These are phyloP conservation scores for Haplosporangium gracile DNA, from an alignment of 192 early-diverging fungal genomes.

Conservation along the genomic window DNA sequence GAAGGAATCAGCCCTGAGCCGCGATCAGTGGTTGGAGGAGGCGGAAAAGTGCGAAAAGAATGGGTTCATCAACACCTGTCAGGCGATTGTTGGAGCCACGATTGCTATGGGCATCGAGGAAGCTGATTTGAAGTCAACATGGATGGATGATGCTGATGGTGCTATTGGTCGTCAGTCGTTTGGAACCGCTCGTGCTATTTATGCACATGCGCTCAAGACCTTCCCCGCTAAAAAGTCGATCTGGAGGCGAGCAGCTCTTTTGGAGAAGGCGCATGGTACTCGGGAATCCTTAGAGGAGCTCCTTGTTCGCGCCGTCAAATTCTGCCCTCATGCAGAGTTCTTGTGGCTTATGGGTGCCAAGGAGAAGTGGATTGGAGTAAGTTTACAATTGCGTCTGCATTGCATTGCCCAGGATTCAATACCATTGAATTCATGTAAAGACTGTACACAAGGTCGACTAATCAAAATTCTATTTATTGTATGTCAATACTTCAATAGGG, in stretches of 20 bases:
- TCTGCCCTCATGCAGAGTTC: constrained; percentile 92
- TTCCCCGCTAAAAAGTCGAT: constrained; percentile 85
- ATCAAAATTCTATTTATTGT: neutral
- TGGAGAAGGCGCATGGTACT: constrained; percentile 90
- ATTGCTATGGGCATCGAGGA: constrained; percentile 83
- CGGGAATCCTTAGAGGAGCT: constrained; percentile 80
- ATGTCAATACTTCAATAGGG: constrained; percentile 45
- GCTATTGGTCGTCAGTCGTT: constrained; percentile 70
- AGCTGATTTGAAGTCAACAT: constrained; percentile 82
- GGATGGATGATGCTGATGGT: constrained; percentile 93
- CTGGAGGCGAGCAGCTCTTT: constrained; percentile 87
- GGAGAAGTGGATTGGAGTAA: constrained; percentile 86
- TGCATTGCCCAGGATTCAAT: neutral
- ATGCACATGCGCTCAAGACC: constrained; percentile 80
- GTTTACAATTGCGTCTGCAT: constrained; percentile 14
- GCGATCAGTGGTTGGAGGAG: constrained; percentile 93
- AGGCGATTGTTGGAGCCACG: constrained; percentile 87
- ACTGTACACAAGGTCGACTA: neutral
- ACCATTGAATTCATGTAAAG: neutral
- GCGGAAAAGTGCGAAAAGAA: constrained; percentile 87
- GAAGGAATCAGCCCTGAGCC: constrained; percentile 75
- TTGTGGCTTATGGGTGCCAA: constrained; percentile 98
- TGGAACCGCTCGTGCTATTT: constrained; percentile 90
- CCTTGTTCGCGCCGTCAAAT: constrained; percentile 85
- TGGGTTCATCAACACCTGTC: constrained; percentile 81